Percentiles rank a stretch among this genome's conserved stretches.
Conservation (phyloP, 345 rosid genomes). For the Excoecaria agallocha region DNA sequence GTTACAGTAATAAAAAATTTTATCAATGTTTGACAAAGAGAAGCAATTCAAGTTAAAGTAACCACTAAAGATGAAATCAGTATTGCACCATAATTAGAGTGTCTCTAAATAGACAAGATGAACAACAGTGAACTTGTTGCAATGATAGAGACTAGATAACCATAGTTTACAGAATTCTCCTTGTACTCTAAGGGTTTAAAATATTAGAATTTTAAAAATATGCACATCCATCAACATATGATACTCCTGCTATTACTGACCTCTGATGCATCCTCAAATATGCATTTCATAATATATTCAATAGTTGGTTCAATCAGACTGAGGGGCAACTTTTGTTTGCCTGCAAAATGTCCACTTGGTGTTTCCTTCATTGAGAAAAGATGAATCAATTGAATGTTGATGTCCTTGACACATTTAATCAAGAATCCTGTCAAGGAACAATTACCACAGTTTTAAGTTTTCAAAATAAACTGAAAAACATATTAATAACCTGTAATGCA, state of each 20-base stretch:
- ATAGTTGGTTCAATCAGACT: constrained; percentile 78
- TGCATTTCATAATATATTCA: constrained; percentile 62
- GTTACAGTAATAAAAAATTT: neutral
- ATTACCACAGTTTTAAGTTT: constrained; percentile 12
- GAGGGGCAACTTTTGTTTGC: constrained; percentile 50
- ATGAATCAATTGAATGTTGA: constrained; percentile 45
- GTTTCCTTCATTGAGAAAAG: constrained; percentile 42
- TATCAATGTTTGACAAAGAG: too few relatives aligned
- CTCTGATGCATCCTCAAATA: constrained; percentile 61
- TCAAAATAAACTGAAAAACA: constrained; percentile 2
- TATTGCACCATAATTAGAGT: neutral
- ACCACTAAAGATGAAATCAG: neutral
- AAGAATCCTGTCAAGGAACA: constrained; percentile 50
- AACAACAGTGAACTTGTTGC: neutral
- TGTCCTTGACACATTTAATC: constrained; percentile 63
- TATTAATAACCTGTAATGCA: neutral
- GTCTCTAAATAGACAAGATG: constrained; percentile 3
- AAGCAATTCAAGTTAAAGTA: too few relatives aligned
- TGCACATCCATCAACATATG: neutral
- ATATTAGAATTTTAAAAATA: neutral
- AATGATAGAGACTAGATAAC: neutral
- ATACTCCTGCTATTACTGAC: constrained; percentile 41
- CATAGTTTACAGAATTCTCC: neutral
- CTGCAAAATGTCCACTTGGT: constrained; percentile 33
- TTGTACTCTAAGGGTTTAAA: neutral